Percentiles rank a stretch among this genome's conserved stretches.
phyloP scores from a whole-genome alignment of 306 rosid species.

The Cucumis hystrix region DNA sequence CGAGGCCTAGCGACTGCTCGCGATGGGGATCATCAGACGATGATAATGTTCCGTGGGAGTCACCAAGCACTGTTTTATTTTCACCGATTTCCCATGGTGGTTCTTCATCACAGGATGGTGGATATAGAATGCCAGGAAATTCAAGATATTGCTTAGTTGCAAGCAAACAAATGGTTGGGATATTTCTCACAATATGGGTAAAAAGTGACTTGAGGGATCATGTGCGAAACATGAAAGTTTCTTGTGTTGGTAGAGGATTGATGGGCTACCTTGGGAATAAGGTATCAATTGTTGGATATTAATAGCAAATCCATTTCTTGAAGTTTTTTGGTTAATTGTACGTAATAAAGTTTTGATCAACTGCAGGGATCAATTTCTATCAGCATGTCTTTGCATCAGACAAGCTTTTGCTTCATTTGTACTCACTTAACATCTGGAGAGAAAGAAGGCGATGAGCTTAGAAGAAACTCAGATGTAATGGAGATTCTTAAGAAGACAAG shows the following conservation, averaged over 20 bases:
- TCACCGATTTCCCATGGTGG: slow-evolving; percentile 80
- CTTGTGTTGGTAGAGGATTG: slow-evolving; percentile 95
- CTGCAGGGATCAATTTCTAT: slow-evolving; percentile 92
- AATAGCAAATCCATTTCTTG: neutral
- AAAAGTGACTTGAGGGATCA: slow-evolving; percentile 81
- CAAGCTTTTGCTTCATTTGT: slow-evolving; percentile 91
- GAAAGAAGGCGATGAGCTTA: slow-evolving; percentile 93
- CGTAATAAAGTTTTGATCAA: slow-evolving; percentile 12
- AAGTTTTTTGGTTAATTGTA: neutral
- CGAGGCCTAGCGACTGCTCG: slow-evolving; percentile 56
- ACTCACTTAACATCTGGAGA: slow-evolving; percentile 94
- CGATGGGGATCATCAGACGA: slow-evolving; percentile 98
- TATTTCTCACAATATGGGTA: slow-evolving; percentile 95
- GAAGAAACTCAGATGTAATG: slow-evolving; percentile 92
- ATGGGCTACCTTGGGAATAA: slow-evolving; percentile 99
- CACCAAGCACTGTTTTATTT: slow-evolving; percentile 79
- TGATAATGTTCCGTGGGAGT: slow-evolving; percentile 76
- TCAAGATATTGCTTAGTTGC: slow-evolving; percentile 94
- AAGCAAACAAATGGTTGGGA: slow-evolving; percentile 99
- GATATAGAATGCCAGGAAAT: slow-evolving; percentile 59
- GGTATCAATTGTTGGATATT: slow-evolving; percentile 30
- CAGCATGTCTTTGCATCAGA: slow-evolving; percentile 92
- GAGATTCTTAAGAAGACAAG: slow-evolving; percentile 91
- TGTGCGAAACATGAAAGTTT: slow-evolving; percentile 82
- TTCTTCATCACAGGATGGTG: slow-evolving; percentile 64